A percentile compares a stretch with the other conserved stretches of the same genome.
Evolutionary conservation across 1,284 basidiomycete species (phyloP).

Genomic region (Inonotus hispidus): DNA sequence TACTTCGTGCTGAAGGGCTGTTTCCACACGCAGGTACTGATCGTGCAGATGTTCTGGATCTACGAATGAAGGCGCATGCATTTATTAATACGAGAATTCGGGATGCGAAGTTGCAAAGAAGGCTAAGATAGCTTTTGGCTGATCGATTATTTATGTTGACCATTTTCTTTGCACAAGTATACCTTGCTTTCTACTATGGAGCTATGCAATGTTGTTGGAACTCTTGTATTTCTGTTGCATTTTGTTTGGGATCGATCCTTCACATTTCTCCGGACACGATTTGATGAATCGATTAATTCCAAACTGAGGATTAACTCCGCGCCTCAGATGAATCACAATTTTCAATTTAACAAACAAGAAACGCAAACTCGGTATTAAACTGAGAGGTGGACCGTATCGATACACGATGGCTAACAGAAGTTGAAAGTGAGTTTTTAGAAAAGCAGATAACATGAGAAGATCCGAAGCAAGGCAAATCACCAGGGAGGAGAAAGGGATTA

Average conservation of each 20-base stretch:
- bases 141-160: neutral
- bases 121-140: neutral
- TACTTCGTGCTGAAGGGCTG: neutral
- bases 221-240: too few relatives aligned
- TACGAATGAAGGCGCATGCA: neutral
- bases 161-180: neutral
- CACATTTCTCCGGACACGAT: too few relatives aligned
- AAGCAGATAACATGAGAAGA: neutral
- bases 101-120: too few relatives aligned
- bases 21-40: neutral
- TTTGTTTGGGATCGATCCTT: too few relatives aligned
- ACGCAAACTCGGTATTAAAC: slow-evolving; percentile 1
- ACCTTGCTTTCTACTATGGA: too few relatives aligned
- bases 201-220: too few relatives aligned
- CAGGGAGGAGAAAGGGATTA: neutral
- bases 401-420: slow-evolving; percentile 3
- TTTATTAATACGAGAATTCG: neutral
- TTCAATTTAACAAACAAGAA: neutral
- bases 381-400: slow-evolving; percentile 1
- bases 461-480: neutral
- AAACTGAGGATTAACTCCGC: neutral
- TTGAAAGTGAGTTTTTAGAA: neutral
- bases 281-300: too few relatives aligned
- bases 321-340: neutral
- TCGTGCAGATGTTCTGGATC: neutral